phyloP scores from a whole-genome alignment of 495 filamentous ascomycete genomes.

The Xylaria venustula region DNA sequence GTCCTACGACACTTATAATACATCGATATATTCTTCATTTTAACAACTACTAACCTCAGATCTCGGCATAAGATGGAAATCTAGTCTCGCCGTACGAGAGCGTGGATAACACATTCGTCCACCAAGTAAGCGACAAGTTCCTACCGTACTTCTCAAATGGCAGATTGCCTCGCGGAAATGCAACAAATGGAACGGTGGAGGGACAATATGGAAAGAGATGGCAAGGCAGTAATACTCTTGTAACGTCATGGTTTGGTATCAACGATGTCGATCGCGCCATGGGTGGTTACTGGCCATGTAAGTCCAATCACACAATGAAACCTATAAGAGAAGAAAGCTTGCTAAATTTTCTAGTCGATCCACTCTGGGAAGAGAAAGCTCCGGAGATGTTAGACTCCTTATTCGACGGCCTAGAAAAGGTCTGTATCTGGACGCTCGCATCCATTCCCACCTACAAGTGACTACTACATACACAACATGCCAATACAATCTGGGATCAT shows the following conservation, averaged over 20 bases:
- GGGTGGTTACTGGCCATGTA: conserved; percentile 8
- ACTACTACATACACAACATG: too few species aligned
- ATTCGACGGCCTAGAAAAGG: neutral
- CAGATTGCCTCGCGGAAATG: neutral
- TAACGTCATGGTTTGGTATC: conserved; percentile 7
- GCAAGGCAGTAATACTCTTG: conserved; percentile 7
- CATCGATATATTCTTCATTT: too few species aligned
- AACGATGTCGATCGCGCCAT: conserved; percentile 9
- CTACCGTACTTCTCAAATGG: conserved; percentile 4
- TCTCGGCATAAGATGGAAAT: too few species aligned
- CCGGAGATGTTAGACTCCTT: conserved; percentile 4
- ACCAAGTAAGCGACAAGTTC: conserved; percentile 11
- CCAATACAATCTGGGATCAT: too few species aligned
- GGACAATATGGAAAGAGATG: neutral
- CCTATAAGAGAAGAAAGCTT: neutral
- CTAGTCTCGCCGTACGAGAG: conserved; percentile 4
- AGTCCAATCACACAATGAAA: neutral
- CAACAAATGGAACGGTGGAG: neutral
- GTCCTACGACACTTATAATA: too few species aligned
- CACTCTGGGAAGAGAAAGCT: conserved; percentile 5
- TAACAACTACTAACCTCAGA: too few species aligned
- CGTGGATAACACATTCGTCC: conserved; percentile 6
- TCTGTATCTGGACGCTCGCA: neutral
- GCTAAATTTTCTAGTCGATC: neutral
- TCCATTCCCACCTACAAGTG: neutral